phyloP scores from a whole-genome alignment of 2,329 filamentous ascomycete species.

The Fusarium caatingaense region DNA sequence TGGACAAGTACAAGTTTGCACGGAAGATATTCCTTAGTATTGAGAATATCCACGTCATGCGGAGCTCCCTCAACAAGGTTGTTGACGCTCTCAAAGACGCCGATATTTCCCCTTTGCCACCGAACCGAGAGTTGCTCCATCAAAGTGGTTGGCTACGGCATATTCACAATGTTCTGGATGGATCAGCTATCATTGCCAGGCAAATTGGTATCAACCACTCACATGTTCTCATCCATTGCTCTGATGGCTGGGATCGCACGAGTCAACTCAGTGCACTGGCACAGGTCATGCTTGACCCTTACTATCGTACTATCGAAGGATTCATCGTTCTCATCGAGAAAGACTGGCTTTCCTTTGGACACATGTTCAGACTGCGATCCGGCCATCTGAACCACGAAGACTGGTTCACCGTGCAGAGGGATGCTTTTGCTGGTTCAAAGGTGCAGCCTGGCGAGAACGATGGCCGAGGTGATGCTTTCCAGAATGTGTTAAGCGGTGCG shows the following conservation, averaged over 20 bases:
- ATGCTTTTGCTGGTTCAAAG: constrained; percentile 73
- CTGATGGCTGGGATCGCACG: constrained; percentile 97
- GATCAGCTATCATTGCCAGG: constrained; percentile 83
- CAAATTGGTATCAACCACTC: constrained; percentile 93
- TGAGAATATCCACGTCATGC: constrained; percentile 99
- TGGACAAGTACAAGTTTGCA: constrained; percentile 95
- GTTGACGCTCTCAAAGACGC: constrained; percentile 92
- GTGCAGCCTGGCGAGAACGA: constrained; percentile 72
- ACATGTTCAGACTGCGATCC: constrained; percentile 95
- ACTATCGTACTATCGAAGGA: constrained; percentile 92
- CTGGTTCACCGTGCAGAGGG: constrained; percentile 91
- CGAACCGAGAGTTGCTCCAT: constrained; percentile 81
- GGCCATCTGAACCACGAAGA: constrained; percentile 90
- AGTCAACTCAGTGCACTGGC: constrained; percentile 92
- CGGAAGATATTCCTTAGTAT: constrained; percentile 94
- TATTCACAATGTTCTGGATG: constrained; percentile 84
- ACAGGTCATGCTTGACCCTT: constrained; percentile 94
- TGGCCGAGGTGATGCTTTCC: constrained; percentile 77
- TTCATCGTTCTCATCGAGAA: constrained; percentile 97
- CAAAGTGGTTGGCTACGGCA: constrained; percentile 94
- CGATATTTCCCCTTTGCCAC: constrained; percentile 84
- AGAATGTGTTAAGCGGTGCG: constrained; percentile 87
- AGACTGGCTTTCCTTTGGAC: constrained; percentile 96
- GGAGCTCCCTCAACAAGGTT: constrained; percentile 87
- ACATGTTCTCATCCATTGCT: constrained; percentile 96